Base-by-base conservation (phyloP, 148 eudicot species). In the Nepenthes mirabilis region DNA sequence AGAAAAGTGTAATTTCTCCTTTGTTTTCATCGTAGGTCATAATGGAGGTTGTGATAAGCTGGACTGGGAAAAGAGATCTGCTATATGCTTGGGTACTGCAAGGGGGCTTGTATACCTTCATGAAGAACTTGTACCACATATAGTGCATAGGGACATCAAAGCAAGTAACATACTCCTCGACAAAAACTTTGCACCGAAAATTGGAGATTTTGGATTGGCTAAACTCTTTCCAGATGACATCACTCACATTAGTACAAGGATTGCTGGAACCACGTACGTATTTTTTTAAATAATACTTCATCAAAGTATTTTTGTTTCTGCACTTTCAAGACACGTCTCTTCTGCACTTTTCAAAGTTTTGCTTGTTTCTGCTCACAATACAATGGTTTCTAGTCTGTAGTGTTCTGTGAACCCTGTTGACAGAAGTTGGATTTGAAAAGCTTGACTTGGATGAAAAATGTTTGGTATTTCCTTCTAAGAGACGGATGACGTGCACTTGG, bases 151-250 rank as follows among this genome's bases (percentile, higher is more conserved):
- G 65, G 94, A 91, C 68, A 83, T 91, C 68, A 91, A 91, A 88
- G 93, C 98, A 57, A 91, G 98, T 68, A 91, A 91, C 66, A 75
- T 88, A 69, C 90, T 91, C 57, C 94, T 88, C 52, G 96, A 80
- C 65, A 56, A 60, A 70, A 79, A 88, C 53, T 86, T 73, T 36
- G 34, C 23, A 47, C 91, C 99, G 5, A 93, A 93, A 72, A 86
- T 89, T 64, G 99, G 99, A 64, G 99, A 93, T 64, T 93, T 93
- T 70, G 99, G 99, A 61, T 73, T 93, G 84, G 99, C 99, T 50
- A 93, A 86, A 66, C 95, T 93, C 48, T 93, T 93, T 61, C 99
- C 96, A 1, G 99, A 93, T 36, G 71, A 77, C 61, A 75, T 93
- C 33, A 93, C 98, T 64, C 98, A 93, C 77, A 93, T 88, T 52